phyloP scores from a whole-genome alignment of 108 stramenopile species.

The Craspedostauros australis region DNA sequence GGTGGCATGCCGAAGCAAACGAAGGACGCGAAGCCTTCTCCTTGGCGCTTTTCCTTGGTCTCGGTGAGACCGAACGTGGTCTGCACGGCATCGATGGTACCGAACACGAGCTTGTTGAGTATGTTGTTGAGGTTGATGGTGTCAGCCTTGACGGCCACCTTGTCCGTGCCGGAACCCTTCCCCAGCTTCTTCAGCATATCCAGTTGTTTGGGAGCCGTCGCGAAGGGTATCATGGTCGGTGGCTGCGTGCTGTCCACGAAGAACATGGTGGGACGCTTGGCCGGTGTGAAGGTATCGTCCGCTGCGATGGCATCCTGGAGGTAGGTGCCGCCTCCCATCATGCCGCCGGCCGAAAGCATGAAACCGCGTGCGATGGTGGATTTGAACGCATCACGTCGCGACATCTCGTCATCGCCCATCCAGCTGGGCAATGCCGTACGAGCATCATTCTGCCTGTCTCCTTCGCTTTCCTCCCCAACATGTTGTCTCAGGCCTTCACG shows the following conservation, averaged over 20 bases:
- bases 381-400: no score
- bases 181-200: conserved; percentile 52
- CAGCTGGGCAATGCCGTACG: no score
- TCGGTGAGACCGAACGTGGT: not conserved
- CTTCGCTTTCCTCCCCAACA: no score
- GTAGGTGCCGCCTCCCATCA: no score
- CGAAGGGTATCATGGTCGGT: conserved; percentile 61
- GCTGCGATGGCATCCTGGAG: no score
- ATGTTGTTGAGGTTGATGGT: conserved; percentile 71
- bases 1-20: conserved; percentile 62
- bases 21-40: conserved; percentile 44
- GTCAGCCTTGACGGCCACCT: conserved; percentile 51
- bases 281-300: conserved; percentile 28
- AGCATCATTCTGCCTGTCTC: no score
- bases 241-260: conserved; percentile 78
- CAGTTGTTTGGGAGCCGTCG: conserved; percentile 36
- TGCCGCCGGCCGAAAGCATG: no score
- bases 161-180: conserved; percentile 61
- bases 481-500: no score
- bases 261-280: conserved; percentile 65
- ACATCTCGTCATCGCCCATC: no score
- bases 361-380: no score
- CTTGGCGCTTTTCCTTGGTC: conserved; percentile 14
- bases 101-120: conserved; percentile 74
- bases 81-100: conserved; percentile 42